Conservation (phyloP, 805 yeast genomes). For the Torulaspora delbrueckii region DNA sequence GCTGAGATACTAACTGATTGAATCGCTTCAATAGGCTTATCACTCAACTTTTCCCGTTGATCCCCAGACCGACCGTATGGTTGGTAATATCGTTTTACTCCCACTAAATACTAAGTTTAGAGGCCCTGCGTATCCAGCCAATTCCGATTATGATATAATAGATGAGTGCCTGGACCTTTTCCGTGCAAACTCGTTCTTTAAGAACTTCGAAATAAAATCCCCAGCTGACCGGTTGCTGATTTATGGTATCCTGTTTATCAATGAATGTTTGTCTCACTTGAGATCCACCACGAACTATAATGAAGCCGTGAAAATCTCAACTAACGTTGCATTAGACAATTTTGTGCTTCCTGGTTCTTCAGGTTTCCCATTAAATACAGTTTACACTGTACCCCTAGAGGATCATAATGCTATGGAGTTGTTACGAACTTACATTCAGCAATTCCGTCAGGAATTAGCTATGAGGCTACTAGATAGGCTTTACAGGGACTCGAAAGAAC, state of each 20-base stretch:
- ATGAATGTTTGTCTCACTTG: slow-evolving; percentile 74
- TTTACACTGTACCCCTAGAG: slow-evolving; percentile 62
- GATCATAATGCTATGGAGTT: slow-evolving; percentile 73
- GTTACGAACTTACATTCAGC: slow-evolving; percentile 75
- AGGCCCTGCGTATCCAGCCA: slow-evolving; percentile 85
- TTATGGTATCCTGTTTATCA: slow-evolving; percentile 85
- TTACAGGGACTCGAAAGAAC: slow-evolving; percentile 51
- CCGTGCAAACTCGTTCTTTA: slow-evolving; percentile 93
- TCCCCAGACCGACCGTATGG: slow-evolving; percentile 52
- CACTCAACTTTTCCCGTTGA: slow-evolving; percentile 75
- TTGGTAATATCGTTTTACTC: slow-evolving; percentile 77
- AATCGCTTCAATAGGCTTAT: slow-evolving; percentile 46
- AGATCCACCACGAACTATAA: slow-evolving; percentile 43
- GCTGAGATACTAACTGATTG: slow-evolving; percentile 4
- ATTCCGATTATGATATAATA: slow-evolving; percentile 76
- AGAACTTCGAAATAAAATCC: slow-evolving; percentile 94
- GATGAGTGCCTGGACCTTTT: slow-evolving; percentile 90
- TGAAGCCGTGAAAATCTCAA: slow-evolving; percentile 65
- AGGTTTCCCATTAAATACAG: slow-evolving; percentile 83
- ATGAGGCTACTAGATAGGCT: slow-evolving; percentile 70
- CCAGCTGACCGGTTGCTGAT: slow-evolving; percentile 89
- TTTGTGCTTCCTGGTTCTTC: slow-evolving; percentile 94
- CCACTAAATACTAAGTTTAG: slow-evolving; percentile 81
- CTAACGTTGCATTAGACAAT: slow-evolving; percentile 80
- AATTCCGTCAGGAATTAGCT: slow-evolving; percentile 92